These are phyloP conservation scores for Ceratobasidium sp. DNA, from an alignment of 1,284 basidiomycete species.

Conservation along the genomic window DNA sequence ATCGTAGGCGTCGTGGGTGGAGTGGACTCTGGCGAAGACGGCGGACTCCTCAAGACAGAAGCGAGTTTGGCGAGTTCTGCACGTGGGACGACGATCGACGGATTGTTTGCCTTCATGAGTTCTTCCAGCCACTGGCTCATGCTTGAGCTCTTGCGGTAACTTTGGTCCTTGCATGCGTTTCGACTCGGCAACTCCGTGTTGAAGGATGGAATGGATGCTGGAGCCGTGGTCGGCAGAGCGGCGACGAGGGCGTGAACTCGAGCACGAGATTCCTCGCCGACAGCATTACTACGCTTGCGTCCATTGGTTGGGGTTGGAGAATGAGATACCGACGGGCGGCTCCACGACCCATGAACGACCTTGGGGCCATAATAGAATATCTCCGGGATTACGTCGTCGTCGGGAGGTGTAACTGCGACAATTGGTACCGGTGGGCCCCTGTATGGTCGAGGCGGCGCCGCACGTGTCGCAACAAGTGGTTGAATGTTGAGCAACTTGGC, in stretches of 20 bases:
- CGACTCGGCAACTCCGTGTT: background rate
- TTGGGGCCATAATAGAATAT: background rate
- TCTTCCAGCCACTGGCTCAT: background rate
- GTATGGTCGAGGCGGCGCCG: too few species aligned
- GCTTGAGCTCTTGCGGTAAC: background rate
- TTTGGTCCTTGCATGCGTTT: too few species aligned
- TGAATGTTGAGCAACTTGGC: too few species aligned
- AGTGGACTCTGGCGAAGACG: conserved; percentile 3
- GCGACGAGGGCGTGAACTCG: background rate
- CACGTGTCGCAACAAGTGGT: too few species aligned
- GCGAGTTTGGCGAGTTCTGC: background rate
- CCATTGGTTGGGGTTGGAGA: background rate
- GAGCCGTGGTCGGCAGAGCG: background rate
- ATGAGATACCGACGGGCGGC: background rate
- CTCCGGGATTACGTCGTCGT: too few species aligned
- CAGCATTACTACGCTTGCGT: background rate
- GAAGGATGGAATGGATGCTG: background rate
- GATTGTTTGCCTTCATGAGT: background rate
- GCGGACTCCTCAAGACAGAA: background rate
- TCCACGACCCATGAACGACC: background rate
- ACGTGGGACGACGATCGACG: background rate
- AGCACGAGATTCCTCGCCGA: background rate
- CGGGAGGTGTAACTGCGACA: too few species aligned
- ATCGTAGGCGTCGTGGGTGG: background rate
- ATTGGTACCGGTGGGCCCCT: too few species aligned